These are phyloP conservation scores for Hirschfeldia incana DNA, from an alignment of 345 rosid species.

Conservation along the genomic window DNA sequence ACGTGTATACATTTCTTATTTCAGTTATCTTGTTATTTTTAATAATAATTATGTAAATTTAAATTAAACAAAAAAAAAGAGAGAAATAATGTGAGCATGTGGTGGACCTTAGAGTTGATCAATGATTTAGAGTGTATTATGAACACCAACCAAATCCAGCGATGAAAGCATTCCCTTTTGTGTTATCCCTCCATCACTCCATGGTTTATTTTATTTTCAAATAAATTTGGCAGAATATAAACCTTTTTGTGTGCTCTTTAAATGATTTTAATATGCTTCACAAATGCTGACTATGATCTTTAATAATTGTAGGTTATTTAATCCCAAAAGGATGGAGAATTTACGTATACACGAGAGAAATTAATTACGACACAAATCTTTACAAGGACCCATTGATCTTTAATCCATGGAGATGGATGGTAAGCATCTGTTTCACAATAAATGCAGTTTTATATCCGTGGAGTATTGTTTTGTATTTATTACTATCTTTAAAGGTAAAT, in stretches of 20 bases:
- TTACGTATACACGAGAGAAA: slow-evolving; percentile 67
- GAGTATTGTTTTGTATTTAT: background rate
- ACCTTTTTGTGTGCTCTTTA: slow-evolving; percentile 18
- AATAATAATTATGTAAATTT: background rate
- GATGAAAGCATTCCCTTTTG: slow-evolving; percentile 35
- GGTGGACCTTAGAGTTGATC: slow-evolving; percentile 37
- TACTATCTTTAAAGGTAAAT: background rate
- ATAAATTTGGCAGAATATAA: slow-evolving; percentile 30
- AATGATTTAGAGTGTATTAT: slow-evolving; percentile 38
- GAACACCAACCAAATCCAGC: slow-evolving; percentile 42
- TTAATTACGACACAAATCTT: slow-evolving; percentile 64
- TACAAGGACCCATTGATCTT: slow-evolving; percentile 68
- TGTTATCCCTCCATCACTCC: slow-evolving; percentile 23
- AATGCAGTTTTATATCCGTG: background rate
- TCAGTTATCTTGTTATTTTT: background rate
- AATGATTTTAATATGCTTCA: background rate
- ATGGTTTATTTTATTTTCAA: slow-evolving; percentile 8
- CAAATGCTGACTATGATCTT: slow-evolving; percentile 17
- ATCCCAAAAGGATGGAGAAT: slow-evolving; percentile 47
- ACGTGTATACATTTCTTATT: background rate
- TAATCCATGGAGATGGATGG: slow-evolving; percentile 93
- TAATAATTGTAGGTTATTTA: slow-evolving; percentile 32
- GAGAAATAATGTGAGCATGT: slow-evolving; percentile 38
- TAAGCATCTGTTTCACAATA: slow-evolving; percentile 16
- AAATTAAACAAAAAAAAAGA: background rate